These are phyloP conservation scores for Diutina neorugosa DNA, from an alignment of 1,139 yeast species.

Conservation along the genomic window DNA sequence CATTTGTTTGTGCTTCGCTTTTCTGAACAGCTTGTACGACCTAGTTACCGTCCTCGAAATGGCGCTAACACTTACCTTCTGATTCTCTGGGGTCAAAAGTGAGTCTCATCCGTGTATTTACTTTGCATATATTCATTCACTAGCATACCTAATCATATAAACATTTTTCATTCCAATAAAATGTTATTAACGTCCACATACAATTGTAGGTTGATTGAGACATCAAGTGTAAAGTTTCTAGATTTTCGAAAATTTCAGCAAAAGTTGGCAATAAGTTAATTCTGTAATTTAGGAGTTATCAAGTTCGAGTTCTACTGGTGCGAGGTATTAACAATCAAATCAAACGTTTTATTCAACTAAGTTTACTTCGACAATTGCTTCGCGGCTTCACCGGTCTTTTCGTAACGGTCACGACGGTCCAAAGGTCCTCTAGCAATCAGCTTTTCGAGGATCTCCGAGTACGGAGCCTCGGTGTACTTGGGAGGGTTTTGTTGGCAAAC, in stretches of 20 bases:
- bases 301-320: not conserved
- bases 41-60: not conserved
- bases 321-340: too few species aligned
- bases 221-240: not conserved
- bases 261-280: not conserved
- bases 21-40: not conserved
- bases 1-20: not conserved
- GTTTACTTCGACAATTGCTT: conserved; percentile 15
- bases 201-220: too few species aligned
- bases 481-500: conserved; percentile 44
- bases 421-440: conserved; percentile 42
- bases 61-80: not conserved
- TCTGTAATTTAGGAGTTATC: too few species aligned
- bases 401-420: conserved; percentile 37
- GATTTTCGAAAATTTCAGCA: not conserved
- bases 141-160: not conserved
- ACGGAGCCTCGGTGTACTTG: conserved; percentile 47
- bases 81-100: not conserved
- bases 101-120: not conserved
- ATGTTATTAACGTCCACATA: not conserved
- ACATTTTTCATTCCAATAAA: not conserved
- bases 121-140: not conserved
- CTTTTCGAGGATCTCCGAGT: conserved; percentile 34
- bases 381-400: conserved; percentile 30
- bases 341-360: not conserved